Conservation (phyloP, 495 filamentous ascomycete species). For the Xylaria curta region DNA sequence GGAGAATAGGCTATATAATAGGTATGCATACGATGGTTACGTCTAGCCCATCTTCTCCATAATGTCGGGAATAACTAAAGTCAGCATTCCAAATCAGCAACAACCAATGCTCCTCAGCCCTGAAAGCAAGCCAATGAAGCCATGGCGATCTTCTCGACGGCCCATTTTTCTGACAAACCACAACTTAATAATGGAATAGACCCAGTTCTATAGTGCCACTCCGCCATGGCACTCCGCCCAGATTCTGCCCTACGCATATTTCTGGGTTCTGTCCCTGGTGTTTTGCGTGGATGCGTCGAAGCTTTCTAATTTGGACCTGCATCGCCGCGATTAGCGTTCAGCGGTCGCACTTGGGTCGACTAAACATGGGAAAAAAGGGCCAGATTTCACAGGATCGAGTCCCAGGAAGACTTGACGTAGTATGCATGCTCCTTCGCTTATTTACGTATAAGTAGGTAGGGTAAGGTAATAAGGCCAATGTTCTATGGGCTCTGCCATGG, state of each 20-base stretch:
- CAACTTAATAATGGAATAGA: conserved; percentile 13
- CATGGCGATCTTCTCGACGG: neutral
- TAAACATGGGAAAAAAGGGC: conserved; percentile 1
- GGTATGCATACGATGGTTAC: neutral
- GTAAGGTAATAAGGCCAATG: neutral
- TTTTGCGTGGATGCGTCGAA: conserved; percentile 13
- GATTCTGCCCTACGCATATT: conserved; percentile 19
- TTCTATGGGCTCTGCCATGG: neutral
- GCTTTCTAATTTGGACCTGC: conserved; percentile 18
- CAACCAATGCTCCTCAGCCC: conserved; percentile 14
- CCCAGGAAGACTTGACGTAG: conserved; percentile 1
- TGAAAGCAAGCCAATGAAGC: conserved; percentile 13
- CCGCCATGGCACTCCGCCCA: neutral
- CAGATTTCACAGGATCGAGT: neutral
- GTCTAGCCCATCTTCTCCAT: neutral
- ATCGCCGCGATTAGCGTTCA: neutral
- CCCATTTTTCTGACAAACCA: conserved; percentile 4
- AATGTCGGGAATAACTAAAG: conserved; percentile 13
- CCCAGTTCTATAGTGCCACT: conserved; percentile 12
- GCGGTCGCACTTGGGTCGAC: neutral
- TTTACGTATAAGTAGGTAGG: neutral
- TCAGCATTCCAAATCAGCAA: conserved; percentile 26
- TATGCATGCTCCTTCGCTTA: conserved; percentile 5
- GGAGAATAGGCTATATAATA: neutral
- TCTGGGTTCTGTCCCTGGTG: neutral